A percentile compares a stretch with the other conserved stretches of the same genome.
Conservation (phyloP, 495 filamentous ascomycete species). For the Daldinia concentrica region DNA sequence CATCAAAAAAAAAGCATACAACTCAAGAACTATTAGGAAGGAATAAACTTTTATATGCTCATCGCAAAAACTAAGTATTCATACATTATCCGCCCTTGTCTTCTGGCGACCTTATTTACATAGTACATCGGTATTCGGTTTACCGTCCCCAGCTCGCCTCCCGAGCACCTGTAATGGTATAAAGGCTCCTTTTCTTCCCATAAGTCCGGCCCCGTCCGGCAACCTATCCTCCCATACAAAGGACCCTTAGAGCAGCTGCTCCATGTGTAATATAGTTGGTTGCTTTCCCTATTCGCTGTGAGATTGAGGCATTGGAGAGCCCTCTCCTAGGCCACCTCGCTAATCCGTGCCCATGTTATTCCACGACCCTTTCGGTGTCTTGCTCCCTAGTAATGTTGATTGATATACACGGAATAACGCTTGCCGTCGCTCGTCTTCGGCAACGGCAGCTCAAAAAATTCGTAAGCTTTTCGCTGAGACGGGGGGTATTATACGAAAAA, state of each 20-base stretch:
- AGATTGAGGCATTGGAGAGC: not conserved
- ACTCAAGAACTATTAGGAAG: not conserved
- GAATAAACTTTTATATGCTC: slow-evolving; percentile 28
- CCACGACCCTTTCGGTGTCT: slow-evolving; percentile 11
- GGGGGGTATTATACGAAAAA: slow-evolving; percentile 32
- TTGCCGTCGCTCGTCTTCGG: slow-evolving; percentile 12
- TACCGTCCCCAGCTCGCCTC: slow-evolving; percentile 22
- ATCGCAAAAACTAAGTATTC: slow-evolving; percentile 39
- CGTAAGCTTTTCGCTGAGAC: slow-evolving; percentile 34
- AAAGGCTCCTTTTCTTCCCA: slow-evolving; percentile 13
- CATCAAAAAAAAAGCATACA: not conserved
- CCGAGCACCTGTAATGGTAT: slow-evolving; percentile 9
- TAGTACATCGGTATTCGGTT: slow-evolving; percentile 38
- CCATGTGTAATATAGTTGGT: slow-evolving; percentile 4
- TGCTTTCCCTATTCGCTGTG: slow-evolving; percentile 2
- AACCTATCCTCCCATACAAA: slow-evolving; percentile 16
- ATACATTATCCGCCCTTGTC: slow-evolving; percentile 37
- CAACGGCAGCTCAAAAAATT: slow-evolving; percentile 23
- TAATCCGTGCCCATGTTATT: slow-evolving; percentile 16
- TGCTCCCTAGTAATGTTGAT: slow-evolving; percentile 20
- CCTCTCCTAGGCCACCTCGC: slow-evolving; percentile 6
- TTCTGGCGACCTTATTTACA: slow-evolving; percentile 37
- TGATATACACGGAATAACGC: slow-evolving; percentile 28
- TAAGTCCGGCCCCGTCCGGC: slow-evolving; percentile 2
- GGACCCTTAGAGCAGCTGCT: slow-evolving; percentile 12